phyloP scores from a whole-genome alignment of 805 yeast genomes.

The Saccharomyces kudriavzevii region DNA sequence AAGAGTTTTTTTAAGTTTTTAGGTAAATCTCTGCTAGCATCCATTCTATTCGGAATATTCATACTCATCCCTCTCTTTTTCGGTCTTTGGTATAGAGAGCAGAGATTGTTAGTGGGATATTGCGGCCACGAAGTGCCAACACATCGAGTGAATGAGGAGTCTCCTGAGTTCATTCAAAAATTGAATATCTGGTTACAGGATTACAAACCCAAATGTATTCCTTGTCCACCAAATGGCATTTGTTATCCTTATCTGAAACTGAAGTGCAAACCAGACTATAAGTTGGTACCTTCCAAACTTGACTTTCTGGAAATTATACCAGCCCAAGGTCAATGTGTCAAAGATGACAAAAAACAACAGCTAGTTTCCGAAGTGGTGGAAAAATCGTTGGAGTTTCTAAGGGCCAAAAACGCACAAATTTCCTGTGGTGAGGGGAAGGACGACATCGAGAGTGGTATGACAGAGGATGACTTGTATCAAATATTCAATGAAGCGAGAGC shows the following conservation, averaged over 20 bases:
- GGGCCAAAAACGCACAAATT: constrained; percentile 57
- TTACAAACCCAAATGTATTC: constrained; percentile 55
- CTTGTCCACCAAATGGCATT: constrained; percentile 74
- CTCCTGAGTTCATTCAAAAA: constrained; percentile 31
- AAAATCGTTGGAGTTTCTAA: constrained; percentile 56
- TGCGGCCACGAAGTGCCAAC: constrained; percentile 54
- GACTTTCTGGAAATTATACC: constrained; percentile 50
- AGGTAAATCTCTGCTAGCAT: constrained; percentile 1
- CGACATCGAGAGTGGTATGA: constrained; percentile 44
- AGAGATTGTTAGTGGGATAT: constrained; percentile 56
- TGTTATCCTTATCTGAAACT: constrained; percentile 56
- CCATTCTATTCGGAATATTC: constrained; percentile 28
- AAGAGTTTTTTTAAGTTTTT: neutral
- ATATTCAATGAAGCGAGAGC: constrained; percentile 36
- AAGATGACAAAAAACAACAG: constrained; percentile 65
- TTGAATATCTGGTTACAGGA: constrained; percentile 42
- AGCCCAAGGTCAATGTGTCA: constrained; percentile 55
- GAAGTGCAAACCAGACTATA: constrained; percentile 64
- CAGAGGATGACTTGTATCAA: constrained; percentile 43
- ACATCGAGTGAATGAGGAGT: constrained; percentile 15
- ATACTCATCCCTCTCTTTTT: constrained; percentile 35
- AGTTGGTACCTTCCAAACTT: constrained; percentile 32
- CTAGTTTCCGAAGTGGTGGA: constrained; percentile 56
- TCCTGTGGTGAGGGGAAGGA: constrained; percentile 49
- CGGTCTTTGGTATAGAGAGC: constrained; percentile 57